These are phyloP conservation scores for Leishmania arabica DNA, from an alignment of 208 protist species.

Conservation along the genomic window DNA sequence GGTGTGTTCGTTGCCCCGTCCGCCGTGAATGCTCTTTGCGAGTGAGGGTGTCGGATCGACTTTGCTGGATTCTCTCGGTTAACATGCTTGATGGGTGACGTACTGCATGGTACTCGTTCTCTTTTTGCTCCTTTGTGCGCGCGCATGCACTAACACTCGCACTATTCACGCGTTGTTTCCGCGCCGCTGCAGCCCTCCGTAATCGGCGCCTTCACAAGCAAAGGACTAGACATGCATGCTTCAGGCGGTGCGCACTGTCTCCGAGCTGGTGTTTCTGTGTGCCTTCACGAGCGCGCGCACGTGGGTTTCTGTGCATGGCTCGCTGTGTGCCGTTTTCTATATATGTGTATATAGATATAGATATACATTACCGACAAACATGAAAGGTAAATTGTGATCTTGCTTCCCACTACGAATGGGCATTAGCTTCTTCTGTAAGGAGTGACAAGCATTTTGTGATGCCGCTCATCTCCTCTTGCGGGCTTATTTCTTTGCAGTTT, in stretches of 20 bases:
- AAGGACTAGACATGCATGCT: background rate
- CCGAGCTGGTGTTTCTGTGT: background rate
- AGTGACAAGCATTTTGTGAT: background rate
- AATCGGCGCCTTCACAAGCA: background rate
- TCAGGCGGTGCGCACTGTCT: background rate
- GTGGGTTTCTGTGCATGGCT: background rate
- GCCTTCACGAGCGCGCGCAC: background rate
- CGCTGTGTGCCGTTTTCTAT: background rate
- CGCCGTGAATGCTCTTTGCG: too few species aligned
- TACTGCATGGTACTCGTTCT: background rate
- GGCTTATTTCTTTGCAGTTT: background rate
- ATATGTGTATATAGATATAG: too few species aligned
- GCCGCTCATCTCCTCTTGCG: background rate
- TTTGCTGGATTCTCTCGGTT: background rate
- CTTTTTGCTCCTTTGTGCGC: background rate
- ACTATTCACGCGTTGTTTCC: background rate
- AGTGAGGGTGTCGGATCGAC: background rate
- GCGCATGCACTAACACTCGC: background rate
- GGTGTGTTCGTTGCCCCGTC: background rate
- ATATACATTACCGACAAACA: background rate
- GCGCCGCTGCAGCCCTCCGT: background rate
- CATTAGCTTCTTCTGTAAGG: background rate
- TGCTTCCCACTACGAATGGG: background rate
- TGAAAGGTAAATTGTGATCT: background rate
- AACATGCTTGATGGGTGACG: background rate